phyloP scores from a whole-genome alignment of 306 rosid genomes.

The Lathyrus oleraceus region DNA sequence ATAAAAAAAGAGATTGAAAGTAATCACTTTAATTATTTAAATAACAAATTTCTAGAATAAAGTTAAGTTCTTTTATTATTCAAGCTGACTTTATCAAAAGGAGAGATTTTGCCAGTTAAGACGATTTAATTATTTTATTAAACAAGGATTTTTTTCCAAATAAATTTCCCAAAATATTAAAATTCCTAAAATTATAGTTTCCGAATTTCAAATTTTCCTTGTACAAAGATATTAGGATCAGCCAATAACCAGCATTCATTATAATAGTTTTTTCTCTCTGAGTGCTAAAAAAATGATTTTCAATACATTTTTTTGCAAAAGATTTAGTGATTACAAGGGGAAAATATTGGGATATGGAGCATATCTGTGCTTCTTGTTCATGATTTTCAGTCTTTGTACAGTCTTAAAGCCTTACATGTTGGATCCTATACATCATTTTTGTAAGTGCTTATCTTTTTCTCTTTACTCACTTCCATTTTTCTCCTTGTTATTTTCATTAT shows the following conservation, averaged over 20 bases:
- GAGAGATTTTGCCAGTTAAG: no score
- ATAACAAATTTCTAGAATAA: no score
- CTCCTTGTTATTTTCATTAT: not conserved
- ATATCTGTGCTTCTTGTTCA: conserved; percentile 54
- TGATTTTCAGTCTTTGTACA: conserved; percentile 60
- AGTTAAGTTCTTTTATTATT: no score
- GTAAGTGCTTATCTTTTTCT: conserved; percentile 50
- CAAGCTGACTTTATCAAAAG: not conserved
- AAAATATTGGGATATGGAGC: conserved; percentile 75
- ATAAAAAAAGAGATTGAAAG: no score
- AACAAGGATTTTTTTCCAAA: not conserved
- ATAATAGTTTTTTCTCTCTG: not conserved
- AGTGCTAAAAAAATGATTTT: conserved; percentile 46
- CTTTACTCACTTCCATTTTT: not conserved
- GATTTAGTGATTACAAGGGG: conserved; percentile 74
- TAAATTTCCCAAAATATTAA: not conserved
- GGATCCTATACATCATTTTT: conserved; percentile 49
- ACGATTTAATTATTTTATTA: no score
- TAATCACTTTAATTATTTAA: no score
- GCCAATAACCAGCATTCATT: not conserved
- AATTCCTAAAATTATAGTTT: no score
- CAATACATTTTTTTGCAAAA: conserved; percentile 59
- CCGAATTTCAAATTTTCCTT: not conserved
- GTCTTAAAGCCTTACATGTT: conserved; percentile 60
- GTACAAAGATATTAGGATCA: not conserved